Percentiles rank a stretch among this genome's conserved stretches.
Conservation (phyloP, 805 yeast species). For the Starmerella vaccinii region DNA sequence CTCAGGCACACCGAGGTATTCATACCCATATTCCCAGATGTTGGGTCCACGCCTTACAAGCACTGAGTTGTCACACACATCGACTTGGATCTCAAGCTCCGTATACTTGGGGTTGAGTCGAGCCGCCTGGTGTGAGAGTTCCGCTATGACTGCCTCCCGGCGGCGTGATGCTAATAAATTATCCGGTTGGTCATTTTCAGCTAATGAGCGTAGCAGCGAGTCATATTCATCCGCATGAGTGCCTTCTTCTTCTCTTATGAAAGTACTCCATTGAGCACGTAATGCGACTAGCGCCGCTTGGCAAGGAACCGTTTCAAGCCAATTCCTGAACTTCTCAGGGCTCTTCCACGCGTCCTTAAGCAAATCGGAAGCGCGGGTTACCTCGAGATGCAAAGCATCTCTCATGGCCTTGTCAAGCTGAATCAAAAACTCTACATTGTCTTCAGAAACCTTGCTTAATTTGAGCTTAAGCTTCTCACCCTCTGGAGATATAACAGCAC, state of each 20-base stretch:
- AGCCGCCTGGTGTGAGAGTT: conserved; percentile 8
- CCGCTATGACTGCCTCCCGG: conserved; percentile 14
- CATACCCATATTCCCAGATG: conserved; percentile 58
- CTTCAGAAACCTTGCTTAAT: conserved; percentile 31
- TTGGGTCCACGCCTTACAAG: not conserved
- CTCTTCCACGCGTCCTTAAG: conserved; percentile 22
- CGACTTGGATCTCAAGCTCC: not conserved
- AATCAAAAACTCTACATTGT: conserved; percentile 53
- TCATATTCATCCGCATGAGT: not conserved
- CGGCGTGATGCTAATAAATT: conserved; percentile 13
- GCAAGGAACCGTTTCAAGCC: conserved; percentile 40
- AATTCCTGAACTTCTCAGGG: conserved; percentile 23
- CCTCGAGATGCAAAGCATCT: conserved; percentile 36
- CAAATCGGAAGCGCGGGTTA: conserved; percentile 30
- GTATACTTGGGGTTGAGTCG: conserved; percentile 4
- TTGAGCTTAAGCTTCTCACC: conserved; percentile 45
- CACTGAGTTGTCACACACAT: not conserved
- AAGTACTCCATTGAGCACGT: conserved; percentile 11
- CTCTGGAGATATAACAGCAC: conserved; percentile 50
- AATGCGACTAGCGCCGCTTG: conserved; percentile 36
- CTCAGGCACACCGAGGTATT: conserved; percentile 67
- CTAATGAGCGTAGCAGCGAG: not conserved
- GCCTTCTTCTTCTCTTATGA: not conserved
- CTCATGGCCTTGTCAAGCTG: conserved; percentile 48
- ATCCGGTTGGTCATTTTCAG: conserved; percentile 6